Evolutionary conservation across 148 eudicot species (phyloP), one percentile per base, ranked within the genome.

Genomic region (Nyssa sinensis): DNA sequence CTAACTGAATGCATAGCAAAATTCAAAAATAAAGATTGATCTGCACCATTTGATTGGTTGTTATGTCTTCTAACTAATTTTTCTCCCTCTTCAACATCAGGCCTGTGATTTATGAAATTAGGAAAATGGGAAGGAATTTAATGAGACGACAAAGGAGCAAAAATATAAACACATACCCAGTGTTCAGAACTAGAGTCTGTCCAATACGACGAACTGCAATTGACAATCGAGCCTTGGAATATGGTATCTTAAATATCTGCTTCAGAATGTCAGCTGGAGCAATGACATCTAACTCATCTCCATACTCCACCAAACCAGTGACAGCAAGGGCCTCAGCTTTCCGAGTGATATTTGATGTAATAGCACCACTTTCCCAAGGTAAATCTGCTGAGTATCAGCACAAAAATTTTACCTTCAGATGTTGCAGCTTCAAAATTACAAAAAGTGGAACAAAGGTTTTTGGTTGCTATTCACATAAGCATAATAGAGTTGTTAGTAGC

Each of bases 1-100:
- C 99, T 86, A 51, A 95, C 99, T 53, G 99, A 95, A 83, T 95
- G 99, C 99, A 88, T 95, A 16, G 99, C 99, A 47, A 95, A 95
- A 75, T 95, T 95, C 76, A 86, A 69, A 74, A 95, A 89, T 47
- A 95, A 86, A 61, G 99, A 92, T 70, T 90, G 88, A 68, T 95
- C 96, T 25, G 86, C 83, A 81, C 89, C 85, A 76, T 95, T 93
- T 32, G 94, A 83, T 76, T 88, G 98, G 47, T 82, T 84, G n/a
- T n/a, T n/a, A 66, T 82, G 87, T 81, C 96, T 88, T 83, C 94
- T 88, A 59, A 87, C 87, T 75, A 92, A 75, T 77, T 90, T 84
- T 85, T 95, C 99, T 74, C 93, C 99, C 81, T 95, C 99, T 69
- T 95, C 97, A 66, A 86, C 76, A 75, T 91, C 99, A 83, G 97